phyloP scores from a whole-genome alignment of 2,329 filamentous ascomycete genomes.

The Aspergillus sp. region DNA sequence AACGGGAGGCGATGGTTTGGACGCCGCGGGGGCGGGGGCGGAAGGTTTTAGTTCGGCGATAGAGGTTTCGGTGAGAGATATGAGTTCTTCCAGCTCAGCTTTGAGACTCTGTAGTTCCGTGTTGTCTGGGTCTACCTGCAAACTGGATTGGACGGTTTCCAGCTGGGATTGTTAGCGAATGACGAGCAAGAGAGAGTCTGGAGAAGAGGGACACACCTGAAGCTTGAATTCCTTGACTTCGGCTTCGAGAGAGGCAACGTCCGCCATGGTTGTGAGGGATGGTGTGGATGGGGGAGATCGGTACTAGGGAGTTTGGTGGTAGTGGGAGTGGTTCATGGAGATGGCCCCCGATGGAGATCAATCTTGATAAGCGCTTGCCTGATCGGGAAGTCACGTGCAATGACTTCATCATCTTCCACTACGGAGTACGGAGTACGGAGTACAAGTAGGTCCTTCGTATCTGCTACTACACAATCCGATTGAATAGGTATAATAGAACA shows the following conservation, averaged over 20 bases:
- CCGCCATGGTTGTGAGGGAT: constrained; percentile 34
- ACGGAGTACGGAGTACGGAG: too few species aligned
- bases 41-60: constrained; percentile 75
- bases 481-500: too few species aligned
- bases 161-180: constrained; percentile 53
- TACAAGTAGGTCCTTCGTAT: too few species aligned
- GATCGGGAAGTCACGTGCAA: too few species aligned
- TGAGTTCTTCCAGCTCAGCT: constrained; percentile 76
- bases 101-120: constrained; percentile 73
- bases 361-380: too few species aligned
- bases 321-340: background rate
- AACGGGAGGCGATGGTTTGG: constrained; percentile 49
- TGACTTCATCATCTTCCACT: too few species aligned
- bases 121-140: constrained; percentile 78
- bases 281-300: background rate
- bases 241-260: constrained; percentile 43
- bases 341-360: background rate
- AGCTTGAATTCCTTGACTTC: constrained; percentile 60
- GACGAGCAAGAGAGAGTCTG: background rate
- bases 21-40: constrained; percentile 50
- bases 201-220: constrained; percentile 44
- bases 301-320: background rate
- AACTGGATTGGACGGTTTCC: constrained; percentile 70
- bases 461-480: too few species aligned
- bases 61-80: constrained; percentile 73